A percentile compares a stretch with the other conserved stretches of the same genome.
Evolutionary conservation across 306 rosid species (phyloP).

Genomic region (Pyrus communis): DNA sequence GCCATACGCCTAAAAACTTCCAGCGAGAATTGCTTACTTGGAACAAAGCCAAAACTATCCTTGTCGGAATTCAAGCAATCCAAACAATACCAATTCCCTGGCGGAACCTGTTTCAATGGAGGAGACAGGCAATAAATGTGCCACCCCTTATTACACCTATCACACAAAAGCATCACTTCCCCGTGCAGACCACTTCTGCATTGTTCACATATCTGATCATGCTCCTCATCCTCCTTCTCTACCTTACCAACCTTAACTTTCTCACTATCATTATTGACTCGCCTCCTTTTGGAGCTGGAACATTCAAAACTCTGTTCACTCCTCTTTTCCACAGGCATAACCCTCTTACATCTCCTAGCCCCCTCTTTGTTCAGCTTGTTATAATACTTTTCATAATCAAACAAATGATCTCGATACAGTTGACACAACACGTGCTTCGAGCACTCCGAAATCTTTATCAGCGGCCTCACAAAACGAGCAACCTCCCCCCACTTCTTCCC

Average conservation of each 20-base stretch:
- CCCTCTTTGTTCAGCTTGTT: conserved; percentile 41
- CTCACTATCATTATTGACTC: conserved; percentile 28
- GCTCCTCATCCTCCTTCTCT: conserved; percentile 39
- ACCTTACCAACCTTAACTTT: conserved; percentile 35
- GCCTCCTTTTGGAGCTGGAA: conserved; percentile 47
- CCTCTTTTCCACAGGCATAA: conserved; percentile 33
- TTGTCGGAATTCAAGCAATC: conserved; percentile 85
- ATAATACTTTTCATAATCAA: conserved; percentile 62
- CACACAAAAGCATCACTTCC: conserved; percentile 92
- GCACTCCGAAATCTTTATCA: conserved; percentile 59
- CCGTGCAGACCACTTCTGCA: conserved; percentile 96
- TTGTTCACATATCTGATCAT: conserved; percentile 89
- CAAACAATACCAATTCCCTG: conserved; percentile 91
- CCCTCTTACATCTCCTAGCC: conserved; percentile 37
- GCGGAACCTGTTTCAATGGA: conserved; percentile 74
- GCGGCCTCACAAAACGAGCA: conserved; percentile 51
- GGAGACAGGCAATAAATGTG: conserved; percentile 93
- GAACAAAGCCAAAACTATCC: conserved; percentile 92
- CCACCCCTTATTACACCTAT: conserved; percentile 96
- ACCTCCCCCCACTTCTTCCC: conserved; percentile 92
- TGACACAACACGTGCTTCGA: conserved; percentile 83
- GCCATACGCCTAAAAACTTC: conserved; percentile 83
- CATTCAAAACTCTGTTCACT: conserved; percentile 24
- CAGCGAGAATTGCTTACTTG: conserved; percentile 66
- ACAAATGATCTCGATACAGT: conserved; percentile 71